A percentile compares a stretch with the other conserved stretches of the same genome.
Evolutionary conservation across 2,329 filamentous ascomycete genomes (phyloP).

Genomic region (Paraphoma sp.): DNA sequence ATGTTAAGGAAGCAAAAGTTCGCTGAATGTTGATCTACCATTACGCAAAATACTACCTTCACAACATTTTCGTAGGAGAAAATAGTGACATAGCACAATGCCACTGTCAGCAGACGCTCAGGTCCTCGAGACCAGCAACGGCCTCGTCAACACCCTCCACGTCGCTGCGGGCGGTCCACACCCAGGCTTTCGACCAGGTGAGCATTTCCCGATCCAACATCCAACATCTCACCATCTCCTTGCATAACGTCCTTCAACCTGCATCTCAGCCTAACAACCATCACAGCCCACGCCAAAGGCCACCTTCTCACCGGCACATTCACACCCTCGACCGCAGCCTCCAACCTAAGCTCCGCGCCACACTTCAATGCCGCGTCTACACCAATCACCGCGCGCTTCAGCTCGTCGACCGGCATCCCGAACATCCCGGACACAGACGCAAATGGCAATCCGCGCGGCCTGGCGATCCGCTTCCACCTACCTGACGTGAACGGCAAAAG

Average conservation of each 20-base stretch:
- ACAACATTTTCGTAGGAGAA: not conserved
- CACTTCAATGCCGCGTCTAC: constrained; percentile 57
- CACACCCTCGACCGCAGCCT: constrained; percentile 54
- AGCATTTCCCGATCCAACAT: not conserved
- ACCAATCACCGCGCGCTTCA: constrained; percentile 59
- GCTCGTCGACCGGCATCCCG: constrained; percentile 59
- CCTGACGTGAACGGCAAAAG: constrained; percentile 48
- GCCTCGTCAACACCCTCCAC: constrained; percentile 35
- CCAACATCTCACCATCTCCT: not conserved
- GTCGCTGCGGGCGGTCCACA: constrained; percentile 26
- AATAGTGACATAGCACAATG: constrained; percentile 22
- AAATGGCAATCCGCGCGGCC: constrained; percentile 56
- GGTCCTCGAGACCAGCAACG: constrained; percentile 35
- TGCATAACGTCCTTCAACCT: not conserved
- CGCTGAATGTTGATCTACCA: not conserved
- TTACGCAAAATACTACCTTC: not conserved
- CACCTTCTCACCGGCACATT: constrained; percentile 61
- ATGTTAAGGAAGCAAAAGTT: not conserved
- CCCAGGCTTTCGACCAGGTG: constrained; percentile 41
- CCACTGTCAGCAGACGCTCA: constrained; percentile 37
- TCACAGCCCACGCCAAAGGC: constrained; percentile 62
- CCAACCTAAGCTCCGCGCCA: constrained; percentile 54
- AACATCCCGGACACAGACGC: constrained; percentile 57
- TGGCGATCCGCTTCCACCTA: constrained; percentile 59
- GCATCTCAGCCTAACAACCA: not conserved